Percentiles rank a stretch among this genome's conserved stretches.
phyloP scores from a whole-genome alignment of 108 stramenopile species.

The Fistulifera solaris region DNA sequence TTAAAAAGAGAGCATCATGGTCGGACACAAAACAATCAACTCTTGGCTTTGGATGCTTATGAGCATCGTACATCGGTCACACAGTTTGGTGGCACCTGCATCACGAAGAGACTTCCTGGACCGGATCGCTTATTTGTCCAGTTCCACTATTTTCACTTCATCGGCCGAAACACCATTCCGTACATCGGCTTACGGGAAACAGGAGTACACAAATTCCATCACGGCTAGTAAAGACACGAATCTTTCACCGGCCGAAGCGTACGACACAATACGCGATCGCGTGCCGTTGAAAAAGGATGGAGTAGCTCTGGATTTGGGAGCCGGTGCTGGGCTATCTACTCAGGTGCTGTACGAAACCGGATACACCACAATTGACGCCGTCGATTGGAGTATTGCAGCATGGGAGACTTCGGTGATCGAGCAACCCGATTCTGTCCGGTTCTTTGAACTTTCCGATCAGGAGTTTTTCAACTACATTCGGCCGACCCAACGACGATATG shows the following conservation, averaged over 20 bases:
- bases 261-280: constrained; percentile 40
- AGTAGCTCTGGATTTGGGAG: constrained; percentile 65
- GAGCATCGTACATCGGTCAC: too few species aligned
- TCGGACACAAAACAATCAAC: too few species aligned
- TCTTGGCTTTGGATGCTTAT: too few species aligned
- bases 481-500: neutral
- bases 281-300: constrained; percentile 1
- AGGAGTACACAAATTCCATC: constrained; percentile 71
- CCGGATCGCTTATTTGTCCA: too few species aligned
- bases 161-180: constrained; percentile 5
- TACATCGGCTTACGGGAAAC: constrained; percentile 12
- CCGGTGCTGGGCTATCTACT: constrained; percentile 79
- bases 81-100: too few species aligned
- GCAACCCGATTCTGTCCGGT: constrained; percentile 46
- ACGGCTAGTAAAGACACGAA: constrained; percentile 78
- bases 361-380: constrained; percentile 54
- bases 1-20: too few species aligned
- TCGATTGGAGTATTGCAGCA: constrained; percentile 77
- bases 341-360: constrained; percentile 65
- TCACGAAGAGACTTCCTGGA: too few species aligned
- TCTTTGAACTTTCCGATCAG: constrained; percentile 75
- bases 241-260: constrained; percentile 76
- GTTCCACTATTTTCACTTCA: neutral
- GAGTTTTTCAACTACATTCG: constrained; percentile 33
- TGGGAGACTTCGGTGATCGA: constrained; percentile 65